Base-by-base conservation (phyloP, 179 eudicot genomes). In the Beta lomatogona region DNA sequence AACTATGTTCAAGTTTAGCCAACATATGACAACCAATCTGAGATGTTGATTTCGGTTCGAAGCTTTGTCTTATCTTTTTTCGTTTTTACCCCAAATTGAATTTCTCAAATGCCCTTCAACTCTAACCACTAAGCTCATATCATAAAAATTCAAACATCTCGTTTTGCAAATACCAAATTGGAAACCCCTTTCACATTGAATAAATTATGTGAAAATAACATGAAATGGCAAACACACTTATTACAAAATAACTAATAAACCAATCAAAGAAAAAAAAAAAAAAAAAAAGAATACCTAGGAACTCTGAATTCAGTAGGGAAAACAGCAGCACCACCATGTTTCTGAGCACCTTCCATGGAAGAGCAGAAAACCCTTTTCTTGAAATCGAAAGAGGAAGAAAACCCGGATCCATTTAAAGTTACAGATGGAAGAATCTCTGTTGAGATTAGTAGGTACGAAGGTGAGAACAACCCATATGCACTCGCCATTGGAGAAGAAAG, bases 311-410 rank as follows among this genome's bases (percentile, higher is more conserved):
- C 81, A 80, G 85, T 64, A 45, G 86, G 77, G 78, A 89, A 88
- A 75, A 78, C 79, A 78, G 70, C n/a, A n/a, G n/a, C n/a, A n/a
- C n/a, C n/a, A n/a, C 50, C 81, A 88, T 66, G 87, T 55, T 25
- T 72, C 61, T 2, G 54, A 75, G 61, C 85, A 79, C 66, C 53
- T 73, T 78, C 48, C 44, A 83, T 81, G 71, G 86, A 81, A 45
- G 90, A 86, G 59, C 89, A 89, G 6, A 89, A 81, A 16, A 86
- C 90, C 85, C 91, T 87, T 73, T 79, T 82, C 46, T 46, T n/a
- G 48, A 82, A 65, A 41, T 84, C 81, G 15, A 77, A 86, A 74
- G 81, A 50, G n/a, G 87, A 87, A 79, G 83, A 79, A 85, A 81
- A 84, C 89, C 90, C 88, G 88, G 90, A 88, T 85, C 89, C 78